A percentile compares a stretch with the other conserved stretches of the same genome.
Evolutionary conservation across 1,139 yeast species (phyloP).

Genomic region (Hemisphaericaspora subhashii): DNA sequence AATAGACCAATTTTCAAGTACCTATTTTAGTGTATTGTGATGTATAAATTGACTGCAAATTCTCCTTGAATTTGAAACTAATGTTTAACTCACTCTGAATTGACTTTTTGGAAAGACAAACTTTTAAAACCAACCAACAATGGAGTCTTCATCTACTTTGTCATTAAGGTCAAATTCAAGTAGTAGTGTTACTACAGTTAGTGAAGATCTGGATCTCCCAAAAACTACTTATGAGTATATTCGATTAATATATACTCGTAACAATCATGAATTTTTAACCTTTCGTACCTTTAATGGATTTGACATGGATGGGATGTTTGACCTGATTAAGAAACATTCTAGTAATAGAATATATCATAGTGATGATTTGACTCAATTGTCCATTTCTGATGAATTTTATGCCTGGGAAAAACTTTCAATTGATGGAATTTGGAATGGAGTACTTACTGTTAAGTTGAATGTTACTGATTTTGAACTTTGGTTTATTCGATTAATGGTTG

Average conservation of each 20-base stretch:
- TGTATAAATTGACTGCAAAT: constrained; percentile 4
- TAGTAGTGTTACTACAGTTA: constrained; percentile 11
- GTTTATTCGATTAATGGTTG: constrained; percentile 31
- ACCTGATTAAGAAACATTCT: constrained; percentile 5
- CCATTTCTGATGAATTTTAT: constrained; percentile 13
- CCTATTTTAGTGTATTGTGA: neutral
- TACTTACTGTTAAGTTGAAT: constrained; percentile 26
- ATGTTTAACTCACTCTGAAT: neutral
- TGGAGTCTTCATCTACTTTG: constrained; percentile 14
- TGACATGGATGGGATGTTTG: constrained; percentile 4
- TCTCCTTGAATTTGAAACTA: neutral
- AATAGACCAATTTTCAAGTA: neutral
- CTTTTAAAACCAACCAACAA: constrained; percentile 2
- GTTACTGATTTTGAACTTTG: constrained; percentile 31
- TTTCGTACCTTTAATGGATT: constrained; percentile 12
- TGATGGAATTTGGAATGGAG: constrained; percentile 20
- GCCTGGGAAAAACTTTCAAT: constrained; percentile 20
- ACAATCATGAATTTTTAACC: constrained; percentile 9
- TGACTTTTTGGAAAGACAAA: neutral
- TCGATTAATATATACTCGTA: constrained; percentile 31
- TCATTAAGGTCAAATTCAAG: constrained; percentile 13
- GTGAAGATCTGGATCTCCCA: constrained; percentile 6
- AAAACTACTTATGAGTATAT: constrained; percentile 33
- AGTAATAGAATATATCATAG: constrained; percentile 6
- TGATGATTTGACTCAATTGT: constrained; percentile 12